Base-by-base conservation (phyloP, 2,329 filamentous ascomycete genomes). In the Penicillium sp. region DNA sequence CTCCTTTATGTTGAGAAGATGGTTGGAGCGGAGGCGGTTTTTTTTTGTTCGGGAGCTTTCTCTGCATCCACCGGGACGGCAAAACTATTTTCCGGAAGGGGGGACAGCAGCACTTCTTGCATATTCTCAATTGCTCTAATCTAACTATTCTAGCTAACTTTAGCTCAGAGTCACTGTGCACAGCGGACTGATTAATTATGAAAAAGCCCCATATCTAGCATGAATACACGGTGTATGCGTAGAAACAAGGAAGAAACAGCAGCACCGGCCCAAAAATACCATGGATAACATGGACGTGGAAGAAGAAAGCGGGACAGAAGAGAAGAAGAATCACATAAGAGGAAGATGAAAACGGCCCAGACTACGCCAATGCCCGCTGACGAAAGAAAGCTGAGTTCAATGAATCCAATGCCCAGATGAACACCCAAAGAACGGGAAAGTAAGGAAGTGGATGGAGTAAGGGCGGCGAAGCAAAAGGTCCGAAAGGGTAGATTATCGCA, bases 341-440 rank as follows among this genome's bases (percentile, higher is more conserved):
- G 17, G 37, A 30, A 54, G 24, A 40, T 22, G 55, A 45, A 57
- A 10, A 51, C 37, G 59, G 53, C 59, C 67, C 68, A 61, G 61
- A 71, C 68, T 70, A 73, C 72, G 70, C 73, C 71, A 70, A 75
- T 75, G 70, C 74, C 75, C 71, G 70, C 72, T 74, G 69, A 69
- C 67, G 59, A 53, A 70, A 30, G 22, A 54, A 65, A 59, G 66
- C 38, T 55, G 64, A 71, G 47, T 53, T 60, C 68, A 68, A 62
- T 66, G 61, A 69, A 73, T 70, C 54, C 64, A 71, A 73, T 76
- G 72, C 70, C 73, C 71, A 70, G 69, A 73, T 60, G 51, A 74
- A 73, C 69, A 73, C 70, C 67, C 67, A 60, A 58, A 63, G 64
- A 57, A 59, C 62, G 65, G 42, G 61, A 65, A 61, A 62, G 58